Conservation (phyloP, 371 early-diverging fungal species). For the Umbelopsis sp. region DNA sequence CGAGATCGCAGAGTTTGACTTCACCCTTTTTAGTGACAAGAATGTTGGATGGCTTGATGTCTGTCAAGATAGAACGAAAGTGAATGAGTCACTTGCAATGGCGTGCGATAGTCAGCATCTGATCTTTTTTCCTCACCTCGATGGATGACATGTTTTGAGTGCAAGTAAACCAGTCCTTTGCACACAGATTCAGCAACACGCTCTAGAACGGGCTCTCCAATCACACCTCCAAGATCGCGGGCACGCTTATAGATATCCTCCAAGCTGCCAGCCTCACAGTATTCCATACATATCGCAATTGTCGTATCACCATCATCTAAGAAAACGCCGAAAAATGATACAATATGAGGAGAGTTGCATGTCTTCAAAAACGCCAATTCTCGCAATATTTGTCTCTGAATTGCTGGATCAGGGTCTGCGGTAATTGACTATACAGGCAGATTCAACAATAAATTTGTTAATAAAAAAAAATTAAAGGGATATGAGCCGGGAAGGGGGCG, state of each 20-base stretch:
- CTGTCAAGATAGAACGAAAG: slow-evolving; percentile 25
- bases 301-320: slow-evolving; percentile 84
- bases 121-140: slow-evolving; percentile 46
- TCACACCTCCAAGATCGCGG: slow-evolving; percentile 59
- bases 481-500: no score
- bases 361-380: slow-evolving; percentile 88
- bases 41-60: slow-evolving; percentile 84
- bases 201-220: slow-evolving; percentile 81
- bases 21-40: slow-evolving; percentile 72
- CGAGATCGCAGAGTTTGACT: slow-evolving; percentile 90
- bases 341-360: slow-evolving; percentile 92
- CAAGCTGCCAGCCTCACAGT: slow-evolving; percentile 82
- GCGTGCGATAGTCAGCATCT: neutral
- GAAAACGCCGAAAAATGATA: slow-evolving; percentile 93
- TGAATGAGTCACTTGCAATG: neutral
- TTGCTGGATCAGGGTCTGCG: slow-evolving; percentile 69
- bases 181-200: slow-evolving; percentile 81
- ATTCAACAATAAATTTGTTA: neutral
- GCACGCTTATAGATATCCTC: slow-evolving; percentile 80
- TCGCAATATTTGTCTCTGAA: slow-evolving; percentile 85
- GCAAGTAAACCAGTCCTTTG: slow-evolving; percentile 79
- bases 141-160: slow-evolving; percentile 84
- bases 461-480: neutral
- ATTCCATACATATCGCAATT: slow-evolving; percentile 97
- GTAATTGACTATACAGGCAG: slow-evolving; percentile 55